phyloP scores from a whole-genome alignment of 2,329 filamentous ascomycete species.

The Aspergillus novoparasiticus region DNA sequence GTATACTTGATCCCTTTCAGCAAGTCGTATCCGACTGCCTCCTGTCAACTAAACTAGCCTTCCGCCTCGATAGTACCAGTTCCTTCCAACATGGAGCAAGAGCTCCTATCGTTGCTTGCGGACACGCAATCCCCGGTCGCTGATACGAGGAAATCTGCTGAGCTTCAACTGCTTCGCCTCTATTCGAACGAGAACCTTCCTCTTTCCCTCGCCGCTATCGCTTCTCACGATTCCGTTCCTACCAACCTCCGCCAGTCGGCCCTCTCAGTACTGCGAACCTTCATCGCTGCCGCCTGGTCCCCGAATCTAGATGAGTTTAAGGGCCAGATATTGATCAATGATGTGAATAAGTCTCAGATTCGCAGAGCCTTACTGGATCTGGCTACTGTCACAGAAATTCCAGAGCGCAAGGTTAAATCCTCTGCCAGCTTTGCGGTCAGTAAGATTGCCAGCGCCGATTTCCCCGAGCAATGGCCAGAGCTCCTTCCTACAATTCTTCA shows the following conservation, averaged over 20 bases:
- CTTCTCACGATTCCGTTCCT: constrained; percentile 72
- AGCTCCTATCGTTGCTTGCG: constrained; percentile 83
- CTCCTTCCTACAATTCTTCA: constrained; percentile 79
- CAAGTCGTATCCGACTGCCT: not conserved
- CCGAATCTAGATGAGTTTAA: constrained; percentile 71
- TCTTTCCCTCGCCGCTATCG: constrained; percentile 76
- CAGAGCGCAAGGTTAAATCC: constrained; percentile 82
- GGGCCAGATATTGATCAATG: constrained; percentile 68
- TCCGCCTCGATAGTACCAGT: constrained; percentile 4
- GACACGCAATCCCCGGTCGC: constrained; percentile 81
- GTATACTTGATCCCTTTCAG: not conserved
- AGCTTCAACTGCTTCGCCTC: constrained; percentile 75
- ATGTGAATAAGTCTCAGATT: constrained; percentile 73
- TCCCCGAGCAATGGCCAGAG: constrained; percentile 91
- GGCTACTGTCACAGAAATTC: constrained; percentile 68
- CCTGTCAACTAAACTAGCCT: constrained; percentile 3
- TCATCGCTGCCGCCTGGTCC: constrained; percentile 84
- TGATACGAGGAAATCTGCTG: constrained; percentile 79
- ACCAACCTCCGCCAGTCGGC: constrained; percentile 80
- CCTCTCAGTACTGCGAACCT: constrained; percentile 75
- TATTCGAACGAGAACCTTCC: constrained; percentile 73
- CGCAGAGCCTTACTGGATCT: constrained; percentile 75
- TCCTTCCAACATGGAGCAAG: constrained; percentile 75
- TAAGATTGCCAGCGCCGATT: constrained; percentile 92
- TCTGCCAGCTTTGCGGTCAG: constrained; percentile 87